Percentiles rank a stretch among this genome's conserved stretches.
Conservation (phyloP, 306 rosid genomes). For the Quercus ilex region DNA sequence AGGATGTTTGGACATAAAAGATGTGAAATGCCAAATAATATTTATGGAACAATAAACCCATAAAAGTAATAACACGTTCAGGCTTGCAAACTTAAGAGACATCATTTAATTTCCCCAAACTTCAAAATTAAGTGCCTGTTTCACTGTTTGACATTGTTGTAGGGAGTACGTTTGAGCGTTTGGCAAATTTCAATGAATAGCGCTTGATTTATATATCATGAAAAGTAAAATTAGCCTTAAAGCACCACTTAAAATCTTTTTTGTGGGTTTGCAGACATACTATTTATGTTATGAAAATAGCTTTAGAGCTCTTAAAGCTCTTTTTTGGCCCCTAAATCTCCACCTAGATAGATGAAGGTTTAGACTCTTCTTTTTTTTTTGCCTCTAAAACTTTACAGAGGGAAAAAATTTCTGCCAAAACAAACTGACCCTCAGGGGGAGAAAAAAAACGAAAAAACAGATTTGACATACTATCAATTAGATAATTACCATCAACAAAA, state of each 20-base stretch:
- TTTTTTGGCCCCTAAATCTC: no score
- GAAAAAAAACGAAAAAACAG: not conserved
- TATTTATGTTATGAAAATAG: no score
- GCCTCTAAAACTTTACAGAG: not conserved
- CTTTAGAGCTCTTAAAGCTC: no score
- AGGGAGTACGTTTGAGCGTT: no score
- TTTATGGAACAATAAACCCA: not conserved
- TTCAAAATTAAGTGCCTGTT: not conserved
- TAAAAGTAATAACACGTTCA: not conserved
- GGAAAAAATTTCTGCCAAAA: not conserved
- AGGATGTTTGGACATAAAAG: no score
- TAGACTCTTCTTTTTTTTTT: not conserved
- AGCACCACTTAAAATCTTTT: no score
- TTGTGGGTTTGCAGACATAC: no score
- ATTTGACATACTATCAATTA: not conserved
- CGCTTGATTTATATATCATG: no score
- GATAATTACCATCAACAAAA: not conserved
- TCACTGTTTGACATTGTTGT: not conserved
- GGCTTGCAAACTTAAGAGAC: not conserved
- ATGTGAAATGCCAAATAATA: not conserved
- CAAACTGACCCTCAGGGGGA: not conserved
- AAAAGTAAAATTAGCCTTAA: no score
- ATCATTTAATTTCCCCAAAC: not conserved
- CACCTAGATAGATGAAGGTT: not conserved
- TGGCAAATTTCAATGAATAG: no score